phyloP scores from a whole-genome alignment of 2,329 filamentous ascomycete species.

The Pyrenophora graminea region DNA sequence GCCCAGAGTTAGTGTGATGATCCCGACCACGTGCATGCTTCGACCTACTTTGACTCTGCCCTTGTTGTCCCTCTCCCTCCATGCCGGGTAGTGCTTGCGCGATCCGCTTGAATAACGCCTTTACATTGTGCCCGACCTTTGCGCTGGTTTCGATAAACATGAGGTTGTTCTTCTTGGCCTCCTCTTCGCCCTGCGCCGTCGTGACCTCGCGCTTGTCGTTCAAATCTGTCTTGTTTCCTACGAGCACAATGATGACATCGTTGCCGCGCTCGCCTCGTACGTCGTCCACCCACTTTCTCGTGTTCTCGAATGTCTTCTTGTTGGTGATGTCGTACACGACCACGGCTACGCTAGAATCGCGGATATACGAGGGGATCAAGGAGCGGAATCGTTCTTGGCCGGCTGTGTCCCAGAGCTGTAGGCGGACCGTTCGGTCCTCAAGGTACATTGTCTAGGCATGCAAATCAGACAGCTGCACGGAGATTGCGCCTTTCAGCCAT shows the following conservation, averaged over 20 bases:
- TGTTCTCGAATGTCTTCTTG: conserved; percentile 97
- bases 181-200: conserved; percentile 92
- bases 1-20: conserved; percentile 14
- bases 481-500: background rate
- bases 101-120: conserved; percentile 96
- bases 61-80: conserved; percentile 84
- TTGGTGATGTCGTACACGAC: conserved; percentile 99
- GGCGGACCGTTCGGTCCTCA: conserved; percentile 93
- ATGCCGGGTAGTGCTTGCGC: conserved; percentile 96
- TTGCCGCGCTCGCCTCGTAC: conserved; percentile 94
- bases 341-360: conserved; percentile 95
- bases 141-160: conserved; percentile 99
- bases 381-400: conserved; percentile 97
- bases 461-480: conserved; percentile 9
- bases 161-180: conserved; percentile 95
- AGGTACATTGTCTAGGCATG: conserved; percentile 91
- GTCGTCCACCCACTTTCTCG: conserved; percentile 99
- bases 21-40: background rate
- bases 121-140: conserved; percentile 97
- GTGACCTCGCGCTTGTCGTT: conserved; percentile 98
- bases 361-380: conserved; percentile 96
- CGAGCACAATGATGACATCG: conserved; percentile 97
- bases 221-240: conserved; percentile 98
- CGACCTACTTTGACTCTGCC: conserved; percentile 76
- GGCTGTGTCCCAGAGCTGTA: conserved; percentile 98